Conservation (phyloP, 495 filamentous ascomycete genomes). For the Penicillium nucicola region DNA sequence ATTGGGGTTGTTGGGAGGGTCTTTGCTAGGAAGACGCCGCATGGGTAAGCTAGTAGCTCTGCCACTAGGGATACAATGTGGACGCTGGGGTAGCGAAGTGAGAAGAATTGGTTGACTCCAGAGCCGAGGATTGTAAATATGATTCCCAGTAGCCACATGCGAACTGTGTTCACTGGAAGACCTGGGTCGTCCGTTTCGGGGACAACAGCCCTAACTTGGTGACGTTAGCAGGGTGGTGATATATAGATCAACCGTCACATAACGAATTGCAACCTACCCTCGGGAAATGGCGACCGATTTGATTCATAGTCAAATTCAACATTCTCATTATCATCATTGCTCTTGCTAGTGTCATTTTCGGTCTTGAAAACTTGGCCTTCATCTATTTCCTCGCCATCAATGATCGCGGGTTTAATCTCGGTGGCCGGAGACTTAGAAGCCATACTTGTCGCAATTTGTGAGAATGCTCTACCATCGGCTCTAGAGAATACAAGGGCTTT, state of each 20-base stretch:
- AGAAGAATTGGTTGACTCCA: slow-evolving; percentile 83
- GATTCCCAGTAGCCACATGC: slow-evolving; percentile 80
- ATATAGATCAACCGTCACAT: background rate
- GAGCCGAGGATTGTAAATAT: slow-evolving; percentile 79
- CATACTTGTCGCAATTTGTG: slow-evolving; percentile 6
- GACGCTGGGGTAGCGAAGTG: slow-evolving; percentile 80
- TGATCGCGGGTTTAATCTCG: slow-evolving; percentile 11
- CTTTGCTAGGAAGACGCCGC: slow-evolving; percentile 44
- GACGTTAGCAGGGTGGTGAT: background rate
- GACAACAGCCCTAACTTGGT: slow-evolving; percentile 30
- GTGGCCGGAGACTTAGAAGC: slow-evolving; percentile 9
- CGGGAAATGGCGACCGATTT: slow-evolving; percentile 33
- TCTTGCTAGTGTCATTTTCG: slow-evolving; percentile 22
- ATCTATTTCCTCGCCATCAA: slow-evolving; percentile 23
- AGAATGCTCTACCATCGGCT: no score
- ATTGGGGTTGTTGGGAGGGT: slow-evolving; percentile 45
- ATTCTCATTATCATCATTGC: slow-evolving; percentile 21
- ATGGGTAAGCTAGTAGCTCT: slow-evolving; percentile 62
- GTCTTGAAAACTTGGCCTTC: slow-evolving; percentile 27
- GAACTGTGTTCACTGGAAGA: slow-evolving; percentile 51
- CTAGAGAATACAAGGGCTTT: no score
- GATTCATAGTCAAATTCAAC: slow-evolving; percentile 35
- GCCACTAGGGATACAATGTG: slow-evolving; percentile 66
- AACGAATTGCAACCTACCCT: slow-evolving; percentile 20
- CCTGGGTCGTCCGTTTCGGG: slow-evolving; percentile 41